Conservation (phyloP, 768 basidiomycete genomes). For the Amanita rubescens region DNA sequence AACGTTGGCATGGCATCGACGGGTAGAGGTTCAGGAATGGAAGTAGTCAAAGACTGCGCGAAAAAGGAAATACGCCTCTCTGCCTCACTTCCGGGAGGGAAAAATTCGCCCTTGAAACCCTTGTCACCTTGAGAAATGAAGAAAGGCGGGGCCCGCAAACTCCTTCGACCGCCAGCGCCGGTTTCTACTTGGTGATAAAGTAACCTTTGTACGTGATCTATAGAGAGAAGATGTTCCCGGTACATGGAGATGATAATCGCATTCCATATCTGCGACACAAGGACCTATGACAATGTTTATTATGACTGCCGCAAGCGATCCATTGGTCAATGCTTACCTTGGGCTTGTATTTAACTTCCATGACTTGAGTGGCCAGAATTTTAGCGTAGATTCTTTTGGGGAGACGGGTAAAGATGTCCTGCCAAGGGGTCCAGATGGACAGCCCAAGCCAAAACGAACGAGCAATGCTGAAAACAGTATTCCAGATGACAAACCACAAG, state of each 20-base stretch:
- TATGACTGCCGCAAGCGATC: background rate
- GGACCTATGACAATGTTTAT: constrained; percentile 45
- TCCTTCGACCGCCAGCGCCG: constrained; percentile 74
- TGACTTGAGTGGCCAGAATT: constrained; percentile 85
- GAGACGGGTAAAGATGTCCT: constrained; percentile 90
- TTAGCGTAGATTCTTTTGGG: constrained; percentile 98
- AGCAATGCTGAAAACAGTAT: constrained; percentile 86
- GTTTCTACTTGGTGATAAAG: constrained; percentile 95
- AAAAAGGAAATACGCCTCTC: constrained; percentile 99
- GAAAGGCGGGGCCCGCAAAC: constrained; percentile 92
- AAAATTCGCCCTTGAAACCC: constrained; percentile 75
- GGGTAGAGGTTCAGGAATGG: constrained; percentile 86
- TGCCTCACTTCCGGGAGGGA: constrained; percentile 91
- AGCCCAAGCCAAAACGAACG: constrained; percentile 87
- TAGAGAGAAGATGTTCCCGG: constrained; percentile 95
- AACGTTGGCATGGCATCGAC: constrained; percentile 99
- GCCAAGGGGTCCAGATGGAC: constrained; percentile 99
- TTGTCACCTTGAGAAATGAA: constrained; percentile 95
- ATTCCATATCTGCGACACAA: constrained; percentile 99
- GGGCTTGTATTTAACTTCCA: constrained; percentile 99
- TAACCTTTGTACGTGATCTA: constrained; percentile 97
- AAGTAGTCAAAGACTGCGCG: constrained; percentile 94
- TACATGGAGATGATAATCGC: constrained; percentile 99
- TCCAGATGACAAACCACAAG: constrained; percentile 99
- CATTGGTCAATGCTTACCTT: constrained; percentile 52